phyloP scores from a whole-genome alignment of 768 basidiomycete genomes.

The Symmetrospora coprosmae region DNA sequence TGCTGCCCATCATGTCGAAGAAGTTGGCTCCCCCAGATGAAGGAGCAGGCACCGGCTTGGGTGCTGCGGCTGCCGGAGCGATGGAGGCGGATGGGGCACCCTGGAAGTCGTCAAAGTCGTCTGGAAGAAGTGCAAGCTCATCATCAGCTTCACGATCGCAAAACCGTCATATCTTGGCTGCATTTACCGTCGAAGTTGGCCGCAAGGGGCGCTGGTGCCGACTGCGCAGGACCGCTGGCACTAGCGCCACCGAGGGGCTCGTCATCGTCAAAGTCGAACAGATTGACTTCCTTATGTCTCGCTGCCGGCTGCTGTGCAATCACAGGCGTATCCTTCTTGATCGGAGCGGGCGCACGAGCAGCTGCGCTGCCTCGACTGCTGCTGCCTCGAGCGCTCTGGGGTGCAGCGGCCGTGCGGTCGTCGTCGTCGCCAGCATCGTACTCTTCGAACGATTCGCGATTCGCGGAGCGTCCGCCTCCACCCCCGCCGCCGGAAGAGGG shows the following conservation, averaged over 20 bases:
- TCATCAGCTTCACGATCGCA: too few relatives aligned
- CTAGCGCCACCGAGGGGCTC: conserved; percentile 41
- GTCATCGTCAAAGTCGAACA: conserved; percentile 67
- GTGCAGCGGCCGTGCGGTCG: conserved; percentile 41
- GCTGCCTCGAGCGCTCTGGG: conserved; percentile 36
- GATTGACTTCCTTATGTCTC: conserved; percentile 48
- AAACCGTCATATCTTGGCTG: too few relatives aligned
- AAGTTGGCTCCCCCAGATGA: conserved; percentile 36
- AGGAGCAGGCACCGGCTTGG: conserved; percentile 35
- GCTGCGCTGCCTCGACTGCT: conserved; percentile 34
- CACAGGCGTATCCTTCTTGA: conserved; percentile 26
- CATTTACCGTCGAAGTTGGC: conserved; percentile 34
- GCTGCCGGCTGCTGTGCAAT: conserved; percentile 34
- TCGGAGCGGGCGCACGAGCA: conserved; percentile 27
- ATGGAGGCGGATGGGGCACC: conserved; percentile 32
- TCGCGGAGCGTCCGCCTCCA: conserved; percentile 12
- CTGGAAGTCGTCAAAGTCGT: conserved; percentile 44
- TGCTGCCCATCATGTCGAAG: conserved; percentile 30
- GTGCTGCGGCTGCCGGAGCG: conserved; percentile 27
- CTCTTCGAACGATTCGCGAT: conserved; percentile 63
- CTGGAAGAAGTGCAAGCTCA: too few relatives aligned
- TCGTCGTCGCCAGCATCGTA: conserved; percentile 90
- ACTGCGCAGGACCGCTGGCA: conserved; percentile 29
- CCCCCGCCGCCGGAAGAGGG: conserved; percentile 22
- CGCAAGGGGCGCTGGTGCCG: conserved; percentile 24